Evolutionary conservation across 1,284 basidiomycete genomes (phyloP).

Genomic region (Apiotrichum gracile): DNA sequence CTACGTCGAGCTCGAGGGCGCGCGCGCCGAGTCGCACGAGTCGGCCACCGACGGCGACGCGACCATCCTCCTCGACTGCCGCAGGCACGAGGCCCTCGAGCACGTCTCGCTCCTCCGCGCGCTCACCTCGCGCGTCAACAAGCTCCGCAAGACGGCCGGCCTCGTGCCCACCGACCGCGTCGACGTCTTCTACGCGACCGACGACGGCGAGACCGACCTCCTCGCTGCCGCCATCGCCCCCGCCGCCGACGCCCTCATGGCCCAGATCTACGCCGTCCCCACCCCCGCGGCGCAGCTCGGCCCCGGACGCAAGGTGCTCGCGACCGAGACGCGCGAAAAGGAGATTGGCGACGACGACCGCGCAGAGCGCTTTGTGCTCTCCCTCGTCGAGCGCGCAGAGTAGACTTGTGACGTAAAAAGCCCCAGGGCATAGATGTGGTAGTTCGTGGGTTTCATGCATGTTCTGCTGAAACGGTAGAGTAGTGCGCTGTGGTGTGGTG

Average conservation of each 20-base stretch:
- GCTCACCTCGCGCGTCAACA: constrained; percentile 90
- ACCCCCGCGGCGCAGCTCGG: constrained; percentile 56
- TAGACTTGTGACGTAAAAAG: no score
- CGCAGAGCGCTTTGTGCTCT: constrained; percentile 58
- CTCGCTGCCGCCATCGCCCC: constrained; percentile 65
- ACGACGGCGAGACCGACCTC: constrained; percentile 61
- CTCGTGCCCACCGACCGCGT: constrained; percentile 93
- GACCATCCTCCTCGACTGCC: constrained; percentile 83
- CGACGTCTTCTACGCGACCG: constrained; percentile 79
- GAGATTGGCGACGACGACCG: constrained; percentile 90
- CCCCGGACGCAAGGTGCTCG: constrained; percentile 68
- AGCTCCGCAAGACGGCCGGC: constrained; percentile 90
- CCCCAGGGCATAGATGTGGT: no score
- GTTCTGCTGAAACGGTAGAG: no score
- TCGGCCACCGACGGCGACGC: constrained; percentile 92
- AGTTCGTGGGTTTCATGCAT: no score
- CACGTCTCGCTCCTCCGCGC: constrained; percentile 85
- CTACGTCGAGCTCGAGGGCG: constrained; percentile 66
- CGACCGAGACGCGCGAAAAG: constrained; percentile 57
- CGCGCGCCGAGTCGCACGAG: constrained; percentile 56
- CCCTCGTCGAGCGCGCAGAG: constrained; percentile 23
- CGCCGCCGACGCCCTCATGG: constrained; percentile 60
- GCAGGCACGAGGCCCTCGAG: constrained; percentile 79
- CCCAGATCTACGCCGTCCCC: constrained; percentile 70
- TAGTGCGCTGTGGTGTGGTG: no score